A percentile compares a stretch with the other conserved stretches of the same genome.
These are phyloP conservation scores for Lasiosphaeris hirsuta DNA, from an alignment of 495 filamentous ascomycete species.

Conservation along the genomic window DNA sequence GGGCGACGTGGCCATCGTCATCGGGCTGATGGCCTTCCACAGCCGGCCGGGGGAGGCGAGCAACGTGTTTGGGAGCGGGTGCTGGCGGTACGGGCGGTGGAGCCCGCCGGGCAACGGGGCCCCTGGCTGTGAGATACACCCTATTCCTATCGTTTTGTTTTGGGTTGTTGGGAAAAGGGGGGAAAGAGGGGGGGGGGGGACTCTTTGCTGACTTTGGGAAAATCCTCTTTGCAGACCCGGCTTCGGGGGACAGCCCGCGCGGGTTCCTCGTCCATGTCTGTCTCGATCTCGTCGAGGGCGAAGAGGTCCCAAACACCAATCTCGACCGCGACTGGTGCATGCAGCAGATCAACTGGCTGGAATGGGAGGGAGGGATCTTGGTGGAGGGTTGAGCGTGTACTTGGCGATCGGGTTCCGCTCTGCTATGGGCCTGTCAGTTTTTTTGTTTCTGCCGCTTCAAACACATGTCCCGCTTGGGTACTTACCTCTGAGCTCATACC, in stretches of 20 bases:
- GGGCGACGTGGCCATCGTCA: conserved; percentile 28
- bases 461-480: no score
- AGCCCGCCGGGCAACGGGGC: conserved; percentile 4
- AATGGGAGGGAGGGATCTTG: conserved; percentile 6
- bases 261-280: conserved; percentile 28
- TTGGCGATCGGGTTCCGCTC: no score
- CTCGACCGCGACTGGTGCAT: neutral
- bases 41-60: conserved; percentile 1
- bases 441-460: no score
- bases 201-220: neutral
- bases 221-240: neutral
- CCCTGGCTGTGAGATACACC: conserved; percentile 19
- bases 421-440: no score
- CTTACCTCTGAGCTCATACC: no score
- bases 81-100: conserved; percentile 22
- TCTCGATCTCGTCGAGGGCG: conserved; percentile 12
- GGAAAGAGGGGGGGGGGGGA: no score
- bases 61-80: conserved; percentile 17
- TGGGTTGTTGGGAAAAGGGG: neutral
- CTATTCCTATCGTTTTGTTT: neutral
- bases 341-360: neutral
- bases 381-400: conserved; percentile 6
- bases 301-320: conserved; percentile 5
- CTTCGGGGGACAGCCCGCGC: conserved; percentile 12
- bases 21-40: conserved; percentile 33